A percentile compares a stretch with the other conserved stretches of the same genome.
Evolutionary conservation across 495 filamentous ascomycete genomes (phyloP).

Genomic region (Penicillium robsamsonii): DNA sequence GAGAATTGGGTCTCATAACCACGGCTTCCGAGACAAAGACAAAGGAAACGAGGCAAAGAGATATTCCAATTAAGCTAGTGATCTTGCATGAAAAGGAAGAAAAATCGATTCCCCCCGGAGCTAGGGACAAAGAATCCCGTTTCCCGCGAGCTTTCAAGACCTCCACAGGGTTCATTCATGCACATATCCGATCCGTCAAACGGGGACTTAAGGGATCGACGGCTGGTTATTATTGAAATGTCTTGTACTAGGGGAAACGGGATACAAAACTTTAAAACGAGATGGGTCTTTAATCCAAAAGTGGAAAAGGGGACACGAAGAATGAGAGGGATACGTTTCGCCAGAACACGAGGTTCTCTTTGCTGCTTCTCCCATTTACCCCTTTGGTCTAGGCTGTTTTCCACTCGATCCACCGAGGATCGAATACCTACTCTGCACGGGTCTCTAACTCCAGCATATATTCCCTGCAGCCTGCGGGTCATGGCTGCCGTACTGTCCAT

Average conservation of each 20-base stretch:
- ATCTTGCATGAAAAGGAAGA: not conserved
- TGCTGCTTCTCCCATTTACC: constrained; percentile 22
- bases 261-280: not conserved
- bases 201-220: constrained; percentile 9
- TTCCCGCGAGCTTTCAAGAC: constrained; percentile 7
- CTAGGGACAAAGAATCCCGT: constrained; percentile 1
- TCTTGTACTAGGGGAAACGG: not conserved
- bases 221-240: constrained; percentile 13
- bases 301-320: constrained; percentile 18
- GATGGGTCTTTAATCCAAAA: not conserved
- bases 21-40: constrained; percentile 7
- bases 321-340: constrained; percentile 6
- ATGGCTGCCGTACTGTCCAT: constrained; percentile 14
- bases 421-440: constrained; percentile 22
- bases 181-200: constrained; percentile 17
- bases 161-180: constrained; percentile 16
- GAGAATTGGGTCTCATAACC: not conserved
- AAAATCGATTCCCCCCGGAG: constrained; percentile 1
- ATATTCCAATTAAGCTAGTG: not conserved
- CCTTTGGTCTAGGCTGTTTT: constrained; percentile 10
- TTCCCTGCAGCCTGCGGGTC: constrained; percentile 28
- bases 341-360: constrained; percentile 16
- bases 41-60: constrained; percentile 10
- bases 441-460: constrained; percentile 14
- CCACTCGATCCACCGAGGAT: constrained; percentile 16